A percentile compares a stretch with the other conserved stretches of the same genome.
These are phyloP conservation scores for Crithidia brevicula DNA, from an alignment of 208 protist genomes.

Conservation along the genomic window DNA sequence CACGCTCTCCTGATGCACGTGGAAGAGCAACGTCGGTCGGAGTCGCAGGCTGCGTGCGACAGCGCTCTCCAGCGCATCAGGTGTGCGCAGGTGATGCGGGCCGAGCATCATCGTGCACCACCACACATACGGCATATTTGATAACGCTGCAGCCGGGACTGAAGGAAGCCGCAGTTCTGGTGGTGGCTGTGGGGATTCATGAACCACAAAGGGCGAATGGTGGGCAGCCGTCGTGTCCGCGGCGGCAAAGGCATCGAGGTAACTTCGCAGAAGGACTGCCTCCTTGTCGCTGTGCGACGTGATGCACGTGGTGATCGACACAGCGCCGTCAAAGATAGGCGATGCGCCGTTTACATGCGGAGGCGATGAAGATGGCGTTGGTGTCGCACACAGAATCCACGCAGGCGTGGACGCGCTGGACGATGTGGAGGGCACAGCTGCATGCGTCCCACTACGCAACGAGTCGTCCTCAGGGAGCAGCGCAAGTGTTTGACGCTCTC, in stretches of 20 bases:
- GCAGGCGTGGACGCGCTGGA: no score
- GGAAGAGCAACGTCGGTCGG: constrained; percentile 10
- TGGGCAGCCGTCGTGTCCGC: not conserved
- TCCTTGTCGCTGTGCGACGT: not conserved
- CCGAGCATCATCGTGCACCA: constrained; percentile 13
- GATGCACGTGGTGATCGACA: constrained; percentile 11
- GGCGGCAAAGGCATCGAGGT: constrained; percentile 11
- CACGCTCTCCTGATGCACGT: constrained; percentile 15
- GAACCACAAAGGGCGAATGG: constrained; percentile 1
- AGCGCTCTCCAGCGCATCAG: not conserved
- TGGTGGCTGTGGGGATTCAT: constrained; percentile 8
- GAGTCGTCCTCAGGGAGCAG: not conserved
- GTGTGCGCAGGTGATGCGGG: not conserved
- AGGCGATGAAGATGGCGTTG: not conserved
- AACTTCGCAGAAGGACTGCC: constrained; percentile 3
- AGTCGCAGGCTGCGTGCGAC: not conserved
- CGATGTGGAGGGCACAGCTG: no score
- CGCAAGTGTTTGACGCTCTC: not conserved
- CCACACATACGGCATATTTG: not conserved
- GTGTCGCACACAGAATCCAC: no score
- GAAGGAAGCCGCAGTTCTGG: not conserved
- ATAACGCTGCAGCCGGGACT: not conserved
- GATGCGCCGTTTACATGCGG: not conserved
- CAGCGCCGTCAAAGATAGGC: not conserved
- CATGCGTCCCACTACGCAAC: no score